Evolutionary conservation across 1,139 yeast species (phyloP), one percentile per base, ranked within the genome.

Genomic region (Geotrichum cucujoidarum): DNA sequence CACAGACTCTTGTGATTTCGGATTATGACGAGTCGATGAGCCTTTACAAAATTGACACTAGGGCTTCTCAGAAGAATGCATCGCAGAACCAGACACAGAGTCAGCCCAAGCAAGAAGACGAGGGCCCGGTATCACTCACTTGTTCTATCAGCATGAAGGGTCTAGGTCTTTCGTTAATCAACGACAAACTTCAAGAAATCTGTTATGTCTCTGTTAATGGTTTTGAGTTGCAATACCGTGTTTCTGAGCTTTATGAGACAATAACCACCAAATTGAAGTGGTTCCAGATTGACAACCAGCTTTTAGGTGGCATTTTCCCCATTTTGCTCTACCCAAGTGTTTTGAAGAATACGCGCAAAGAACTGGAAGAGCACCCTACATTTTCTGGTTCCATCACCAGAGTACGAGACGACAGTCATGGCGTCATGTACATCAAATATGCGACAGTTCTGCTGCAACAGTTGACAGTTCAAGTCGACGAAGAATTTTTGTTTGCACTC

Each of bases 261-360:
- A 61, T 86, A 46, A 81, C 94, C 55, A 69, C 83, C 64, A 89
- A 89, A 60, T 66, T 89, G 58, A 89, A 90, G 61, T 94, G 98
- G 98, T 70, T 92, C 36, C 99, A 92, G 64, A 75, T 90, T 45
- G 98, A 94, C 63, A 92, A 94, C 60, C 96, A 89, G 62, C 67
- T 90, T 37, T 86, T 80, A 62, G 95, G 95, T 1, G 86, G 95
- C 13, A 77, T 84, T 1, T 90, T 78, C 68, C 97, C 97, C 5
- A 90, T 90, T 50, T 72, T 92, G 21, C 60, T 92, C 11, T 92
- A 86, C 63, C 99, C 99, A 1, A 82, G 89, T 4, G 89, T 88
- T 7, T 78, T 92, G 41, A 95, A 96, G 1, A 85, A 86, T 58
- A 81, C 88, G 0, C 80, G 83, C 1, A 78, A 78, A 53, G 98